A percentile compares a stretch with the other conserved stretches of the same genome.
Evolutionary conservation across 1,139 yeast genomes (phyloP).

Genomic region (Scheffersomyces quercinus): DNA sequence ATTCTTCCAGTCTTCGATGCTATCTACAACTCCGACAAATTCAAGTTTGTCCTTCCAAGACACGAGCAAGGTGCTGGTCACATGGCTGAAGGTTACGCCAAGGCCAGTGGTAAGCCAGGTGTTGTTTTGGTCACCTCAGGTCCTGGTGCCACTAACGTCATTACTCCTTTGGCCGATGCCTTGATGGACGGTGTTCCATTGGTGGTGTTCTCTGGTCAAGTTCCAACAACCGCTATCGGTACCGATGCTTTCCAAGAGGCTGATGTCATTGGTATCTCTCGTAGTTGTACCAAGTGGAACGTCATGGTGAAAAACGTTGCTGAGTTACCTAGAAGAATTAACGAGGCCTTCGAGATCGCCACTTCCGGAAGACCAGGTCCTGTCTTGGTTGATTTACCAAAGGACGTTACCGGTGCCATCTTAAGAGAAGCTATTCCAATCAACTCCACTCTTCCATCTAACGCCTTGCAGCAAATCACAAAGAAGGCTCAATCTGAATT

Average conservation of each 20-base stretch:
- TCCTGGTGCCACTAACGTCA: slow-evolving; percentile 97
- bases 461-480: slow-evolving; percentile 71
- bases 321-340: slow-evolving; percentile 91
- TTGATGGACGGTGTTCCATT: slow-evolving; percentile 96
- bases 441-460: slow-evolving; percentile 79
- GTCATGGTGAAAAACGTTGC: slow-evolving; percentile 96
- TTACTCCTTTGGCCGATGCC: slow-evolving; percentile 98
- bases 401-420: slow-evolving; percentile 94
- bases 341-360: slow-evolving; percentile 97
- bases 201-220: slow-evolving; percentile 98
- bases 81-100: slow-evolving; percentile 99
- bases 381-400: slow-evolving; percentile 94
- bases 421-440: slow-evolving; percentile 86
- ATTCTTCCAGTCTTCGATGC: slow-evolving; percentile 97
- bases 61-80: slow-evolving; percentile 99
- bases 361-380: slow-evolving; percentile 98
- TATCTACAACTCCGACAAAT: slow-evolving; percentile 84
- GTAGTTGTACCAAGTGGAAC: slow-evolving; percentile 98
- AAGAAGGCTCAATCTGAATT: slow-evolving; percentile 72
- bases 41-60: slow-evolving; percentile 88
- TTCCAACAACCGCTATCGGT: slow-evolving; percentile 92
- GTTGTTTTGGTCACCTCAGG: slow-evolving; percentile 97
- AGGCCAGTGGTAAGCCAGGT: slow-evolving; percentile 96
- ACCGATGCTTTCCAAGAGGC: slow-evolving; percentile 99
- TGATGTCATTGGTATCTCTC: slow-evolving; percentile 92